Evolutionary conservation across 306 rosid species (phyloP), one percentile per base, ranked within the genome.

Genomic region (Quercus glauca): DNA sequence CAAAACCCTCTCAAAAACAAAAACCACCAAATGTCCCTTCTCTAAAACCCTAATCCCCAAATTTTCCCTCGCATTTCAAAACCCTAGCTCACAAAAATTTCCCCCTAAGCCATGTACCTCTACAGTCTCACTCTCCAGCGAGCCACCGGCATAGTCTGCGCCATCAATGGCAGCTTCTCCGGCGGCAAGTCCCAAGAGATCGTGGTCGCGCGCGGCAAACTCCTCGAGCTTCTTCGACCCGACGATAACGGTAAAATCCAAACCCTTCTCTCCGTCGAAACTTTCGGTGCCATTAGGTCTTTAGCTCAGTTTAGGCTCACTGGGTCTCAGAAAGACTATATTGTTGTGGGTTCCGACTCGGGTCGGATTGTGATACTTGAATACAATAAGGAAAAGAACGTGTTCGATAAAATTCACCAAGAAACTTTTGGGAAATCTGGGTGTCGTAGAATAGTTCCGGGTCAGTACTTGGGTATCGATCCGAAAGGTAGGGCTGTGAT

Each of bases 371-470:
- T 95, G 5, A 95, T 95, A 61, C 98, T 95, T 2, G 96, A 93
- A 21, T 95, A 95, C 77, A 91, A 95, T 52, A 89, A 91, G 69
- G 98, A 91, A 73, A 92, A 91, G 23, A 95, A 95, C 37, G 97
- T 93, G 17, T 93, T 95, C 53, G 94, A 93, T 64, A 95, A 93
- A 83, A 56, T 93, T 55, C 99, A 95, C 80, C 99, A 95, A 41
- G 99, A 95, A 77, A 95, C 98, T 18, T 95, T 95, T 56, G 99
- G 97, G 10, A 95, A 93, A 83, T 93, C 98, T 1, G 99, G 98
- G 71, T 90, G 93, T 84, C 97, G 99, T 6, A 45, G 98, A 63
- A 95, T 92, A 0, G 98, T 95, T 60, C 98, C 98, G 17, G 99
- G 99, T 10, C 97, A 95, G 81, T 93, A 89, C 78, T 81, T 95